These are phyloP conservation scores for Dioszegia aurantiaca DNA, from an alignment of 768 basidiomycete species.

Conservation along the genomic window DNA sequence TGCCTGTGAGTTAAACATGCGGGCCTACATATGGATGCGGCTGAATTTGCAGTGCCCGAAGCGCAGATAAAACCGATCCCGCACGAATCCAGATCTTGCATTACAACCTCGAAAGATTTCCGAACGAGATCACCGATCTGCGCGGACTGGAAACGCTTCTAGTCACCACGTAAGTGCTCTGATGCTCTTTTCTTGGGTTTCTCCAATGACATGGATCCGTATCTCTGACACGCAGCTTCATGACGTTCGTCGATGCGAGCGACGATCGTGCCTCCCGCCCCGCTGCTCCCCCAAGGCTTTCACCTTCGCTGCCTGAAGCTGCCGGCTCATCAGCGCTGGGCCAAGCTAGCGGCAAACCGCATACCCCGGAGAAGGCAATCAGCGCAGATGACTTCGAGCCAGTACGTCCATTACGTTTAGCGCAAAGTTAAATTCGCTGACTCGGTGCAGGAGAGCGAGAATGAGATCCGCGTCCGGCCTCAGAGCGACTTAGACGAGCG, in stretches of 20 bases:
- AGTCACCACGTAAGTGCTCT: conserved; percentile 26
- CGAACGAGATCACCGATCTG: conserved; percentile 45
- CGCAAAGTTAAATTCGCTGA: conserved; percentile 4
- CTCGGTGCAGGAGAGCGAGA: conserved; percentile 33
- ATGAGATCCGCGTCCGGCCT: conserved; percentile 44
- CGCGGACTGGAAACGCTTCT: conserved; percentile 43
- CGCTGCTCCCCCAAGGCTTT: neutral
- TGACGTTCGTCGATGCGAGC: conserved; percentile 44
- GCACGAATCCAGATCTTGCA: conserved; percentile 48
- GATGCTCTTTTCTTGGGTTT: neutral
- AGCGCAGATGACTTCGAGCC: conserved; percentile 42
- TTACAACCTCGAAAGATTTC: conserved; percentile 50
- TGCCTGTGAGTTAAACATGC: conserved; percentile 36
- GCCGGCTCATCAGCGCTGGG: neutral
- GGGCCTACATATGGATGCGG: neutral
- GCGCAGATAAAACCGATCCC: conserved; percentile 37
- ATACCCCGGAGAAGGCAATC: conserved; percentile 23
- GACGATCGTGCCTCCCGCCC: conserved; percentile 28
- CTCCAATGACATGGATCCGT: conserved; percentile 4
- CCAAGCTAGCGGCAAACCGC: conserved; percentile 13
- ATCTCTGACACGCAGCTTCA: conserved; percentile 25
- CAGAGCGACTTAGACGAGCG: conserved; percentile 36
- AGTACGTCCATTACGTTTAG: conserved; percentile 17
- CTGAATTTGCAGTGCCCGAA: conserved; percentile 33
- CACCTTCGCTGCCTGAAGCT: neutral